Conservation (phyloP, 495 filamentous ascomycete genomes). For the Peziza echinospora region DNA sequence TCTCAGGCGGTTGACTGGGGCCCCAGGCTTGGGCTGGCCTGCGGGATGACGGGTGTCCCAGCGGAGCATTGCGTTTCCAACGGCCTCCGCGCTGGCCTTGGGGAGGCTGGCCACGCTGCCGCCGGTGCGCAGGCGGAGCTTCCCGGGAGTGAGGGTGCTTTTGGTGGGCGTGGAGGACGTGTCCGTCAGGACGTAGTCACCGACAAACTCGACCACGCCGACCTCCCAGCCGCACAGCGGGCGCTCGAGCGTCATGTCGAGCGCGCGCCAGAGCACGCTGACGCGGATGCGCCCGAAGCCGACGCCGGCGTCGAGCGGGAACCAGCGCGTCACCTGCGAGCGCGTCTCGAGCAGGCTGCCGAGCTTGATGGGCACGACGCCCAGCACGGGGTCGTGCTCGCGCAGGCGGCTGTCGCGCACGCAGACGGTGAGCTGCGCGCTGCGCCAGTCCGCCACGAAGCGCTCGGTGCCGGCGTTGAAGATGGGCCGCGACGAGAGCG, state of each 20-base stretch:
- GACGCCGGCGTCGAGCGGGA: conserved; percentile 38
- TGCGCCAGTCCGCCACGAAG: conserved; percentile 42
- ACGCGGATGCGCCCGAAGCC: conserved; percentile 44
- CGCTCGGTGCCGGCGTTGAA: conserved; percentile 59
- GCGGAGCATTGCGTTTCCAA: conserved; percentile 32
- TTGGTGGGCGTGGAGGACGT: conserved; percentile 16
- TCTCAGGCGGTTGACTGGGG: no score
- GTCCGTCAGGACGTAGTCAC: background rate
- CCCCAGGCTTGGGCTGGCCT: conserved; percentile 27
- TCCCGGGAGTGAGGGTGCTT: conserved; percentile 37
- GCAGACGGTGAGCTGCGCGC: conserved; percentile 39
- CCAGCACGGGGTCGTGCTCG: conserved; percentile 44
- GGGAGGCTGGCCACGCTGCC: conserved; percentile 66
- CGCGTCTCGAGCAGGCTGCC: conserved; percentile 31
- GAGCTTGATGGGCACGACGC: conserved; percentile 42
- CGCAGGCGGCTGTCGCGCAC: conserved; percentile 43
- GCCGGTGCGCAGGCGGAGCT: conserved; percentile 60
- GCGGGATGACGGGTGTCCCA: no score
- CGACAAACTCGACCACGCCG: conserved; percentile 70
- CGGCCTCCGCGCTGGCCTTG: conserved; percentile 18
- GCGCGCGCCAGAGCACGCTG: conserved; percentile 46
- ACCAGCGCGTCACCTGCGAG: conserved; percentile 37
- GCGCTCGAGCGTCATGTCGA: conserved; percentile 32
- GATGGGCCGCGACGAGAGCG: conserved; percentile 53
- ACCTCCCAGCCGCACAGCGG: conserved; percentile 42